phyloP scores from a whole-genome alignment of 495 filamentous ascomycete species.

The Penicillium coprophilum region DNA sequence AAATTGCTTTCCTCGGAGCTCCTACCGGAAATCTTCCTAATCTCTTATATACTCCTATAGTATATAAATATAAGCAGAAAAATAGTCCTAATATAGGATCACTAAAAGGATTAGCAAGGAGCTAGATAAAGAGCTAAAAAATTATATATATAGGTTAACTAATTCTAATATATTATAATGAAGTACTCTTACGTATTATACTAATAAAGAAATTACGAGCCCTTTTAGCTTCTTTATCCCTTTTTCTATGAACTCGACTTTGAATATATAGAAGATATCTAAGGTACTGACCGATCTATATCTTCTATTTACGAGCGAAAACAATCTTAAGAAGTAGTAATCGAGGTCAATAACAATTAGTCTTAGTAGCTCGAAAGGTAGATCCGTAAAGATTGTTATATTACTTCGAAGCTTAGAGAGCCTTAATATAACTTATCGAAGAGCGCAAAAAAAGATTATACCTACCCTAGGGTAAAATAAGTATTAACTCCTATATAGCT shows the following conservation, averaged over 20 bases:
- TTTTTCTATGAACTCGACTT: slow-evolving; percentile 6
- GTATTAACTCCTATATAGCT: background rate
- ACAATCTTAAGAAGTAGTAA: background rate
- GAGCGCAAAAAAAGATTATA: background rate
- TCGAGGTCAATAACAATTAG: slow-evolving; percentile 5
- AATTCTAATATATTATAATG: slow-evolving; percentile 10
- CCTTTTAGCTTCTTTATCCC: background rate
- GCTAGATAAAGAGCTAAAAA: background rate
- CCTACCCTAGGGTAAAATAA: background rate
- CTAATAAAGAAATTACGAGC: background rate
- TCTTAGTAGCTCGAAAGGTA: slow-evolving; percentile 7
- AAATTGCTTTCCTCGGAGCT: slow-evolving; percentile 8
- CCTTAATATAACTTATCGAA: background rate
- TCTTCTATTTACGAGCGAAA: slow-evolving; percentile 4
- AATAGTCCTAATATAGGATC: slow-evolving; percentile 11
- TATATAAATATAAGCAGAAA: slow-evolving; percentile 9
- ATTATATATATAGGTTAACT: slow-evolving; percentile 6
- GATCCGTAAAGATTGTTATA: background rate
- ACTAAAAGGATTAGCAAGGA: slow-evolving; percentile 7
- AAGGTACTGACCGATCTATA: background rate
- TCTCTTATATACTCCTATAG: slow-evolving; percentile 10
- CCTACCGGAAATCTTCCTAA: too few species aligned
- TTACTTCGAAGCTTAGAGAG: background rate
- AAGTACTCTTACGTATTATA: slow-evolving; percentile 2
- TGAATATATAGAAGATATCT: slow-evolving; percentile 1